Conservation (phyloP, 139 green algal species). For the Chlorella sp. region DNA sequence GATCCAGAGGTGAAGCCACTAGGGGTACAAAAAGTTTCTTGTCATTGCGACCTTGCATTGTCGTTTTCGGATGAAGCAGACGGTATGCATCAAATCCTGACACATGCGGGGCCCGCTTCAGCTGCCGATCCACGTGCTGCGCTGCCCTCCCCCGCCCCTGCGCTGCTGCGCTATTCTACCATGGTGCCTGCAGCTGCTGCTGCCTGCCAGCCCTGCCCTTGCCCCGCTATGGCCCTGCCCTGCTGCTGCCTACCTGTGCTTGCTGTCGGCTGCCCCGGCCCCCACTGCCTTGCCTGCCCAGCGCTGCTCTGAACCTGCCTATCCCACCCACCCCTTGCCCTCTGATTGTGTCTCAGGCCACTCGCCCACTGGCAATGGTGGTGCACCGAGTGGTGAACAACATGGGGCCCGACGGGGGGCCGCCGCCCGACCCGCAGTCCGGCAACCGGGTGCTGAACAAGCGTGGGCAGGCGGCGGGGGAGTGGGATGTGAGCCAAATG, state of each 20-base stretch:
- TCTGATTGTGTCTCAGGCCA: conserved; percentile 7
- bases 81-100: too few relatives aligned
- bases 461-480: conserved; percentile 18
- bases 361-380: conserved; percentile 25
- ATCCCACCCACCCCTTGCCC: background rate
- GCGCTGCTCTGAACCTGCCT: background rate
- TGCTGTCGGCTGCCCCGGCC: background rate
- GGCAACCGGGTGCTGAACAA: conserved; percentile 23
- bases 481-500: conserved; percentile 47
- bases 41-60: too few relatives aligned
- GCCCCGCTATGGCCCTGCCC: too few relatives aligned
- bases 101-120: too few relatives aligned
- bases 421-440: background rate
- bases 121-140: too few relatives aligned
- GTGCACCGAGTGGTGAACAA: conserved; percentile 12
- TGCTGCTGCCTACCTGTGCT: background rate
- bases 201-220: background rate
- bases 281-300: too few relatives aligned
- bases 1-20: conserved; percentile 41
- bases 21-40: too few relatives aligned
- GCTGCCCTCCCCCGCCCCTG: background rate
- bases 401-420: background rate
- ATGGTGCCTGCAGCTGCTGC: background rate
- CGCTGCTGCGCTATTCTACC: too few relatives aligned
- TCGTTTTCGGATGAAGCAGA: too few relatives aligned